Evolutionary conservation across 2,329 filamentous ascomycete genomes (phyloP).

Genomic region (Penicillium sp.): DNA sequence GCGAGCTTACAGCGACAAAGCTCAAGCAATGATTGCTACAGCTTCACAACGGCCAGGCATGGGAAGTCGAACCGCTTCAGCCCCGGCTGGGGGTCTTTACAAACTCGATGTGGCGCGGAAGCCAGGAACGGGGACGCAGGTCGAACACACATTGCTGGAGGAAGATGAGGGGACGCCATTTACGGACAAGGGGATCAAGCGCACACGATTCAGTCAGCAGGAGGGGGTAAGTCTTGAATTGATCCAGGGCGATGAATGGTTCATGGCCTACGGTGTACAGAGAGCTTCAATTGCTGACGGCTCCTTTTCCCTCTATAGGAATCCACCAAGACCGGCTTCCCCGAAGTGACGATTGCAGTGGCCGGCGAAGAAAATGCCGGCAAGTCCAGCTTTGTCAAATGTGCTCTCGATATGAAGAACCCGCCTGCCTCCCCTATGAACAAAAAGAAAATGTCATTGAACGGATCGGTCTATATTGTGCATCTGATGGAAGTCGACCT

Average conservation of each 20-base stretch:
- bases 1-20: constrained; percentile 36
- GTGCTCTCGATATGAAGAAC: constrained; percentile 55
- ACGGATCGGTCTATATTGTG: constrained; percentile 56
- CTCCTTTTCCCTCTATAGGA: constrained; percentile 16
- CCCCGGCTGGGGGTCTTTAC: constrained; percentile 33
- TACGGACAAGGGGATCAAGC: constrained; percentile 16
- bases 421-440: constrained; percentile 42
- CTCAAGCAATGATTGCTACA: constrained; percentile 24
- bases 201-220: constrained; percentile 11
- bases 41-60: constrained; percentile 34
- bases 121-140: constrained; percentile 19
- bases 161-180: constrained; percentile 29
- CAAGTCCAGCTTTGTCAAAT: constrained; percentile 61
- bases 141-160: constrained; percentile 30
- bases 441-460: constrained; percentile 57
- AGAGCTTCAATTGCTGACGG: constrained; percentile 16
- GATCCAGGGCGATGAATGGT: neutral
- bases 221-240: constrained; percentile 29
- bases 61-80: constrained; percentile 37
- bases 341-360: constrained; percentile 60
- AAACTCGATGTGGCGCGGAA: constrained; percentile 27
- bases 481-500: constrained; percentile 58
- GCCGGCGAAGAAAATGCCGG: constrained; percentile 56
- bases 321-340: constrained; percentile 37
- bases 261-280: neutral